Base-by-base conservation (phyloP, 148 eudicot genomes). In the Nyssa sinensis region DNA sequence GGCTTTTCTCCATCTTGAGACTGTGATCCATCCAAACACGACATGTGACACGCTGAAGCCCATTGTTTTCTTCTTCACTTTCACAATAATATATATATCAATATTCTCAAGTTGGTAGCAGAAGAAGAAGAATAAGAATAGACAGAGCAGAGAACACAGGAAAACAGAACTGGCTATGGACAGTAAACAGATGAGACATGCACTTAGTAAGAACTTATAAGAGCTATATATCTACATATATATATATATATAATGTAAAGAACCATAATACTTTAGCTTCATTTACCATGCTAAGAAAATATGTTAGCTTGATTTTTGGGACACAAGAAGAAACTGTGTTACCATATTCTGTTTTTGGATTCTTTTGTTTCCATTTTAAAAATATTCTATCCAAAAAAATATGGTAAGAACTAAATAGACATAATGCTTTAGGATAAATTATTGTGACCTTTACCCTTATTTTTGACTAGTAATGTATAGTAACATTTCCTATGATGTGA, bases 1-100 rank as follows among this genome's bases (percentile, higher is more conserved):
- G 28, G 58, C 32, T 44, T 67, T 73, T 73, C 73, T 73, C 81
- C 81, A 67, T 57, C 31, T 29, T 28, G 70, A 78, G 37, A 55
- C 69, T 66, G 37, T 66, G 16, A 78, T n/a, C 67, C 34, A 21
- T 41, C 21, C 47, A 28, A 61, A 23, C 62, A 62, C 53, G 5
- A 24, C 13, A 24, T 25, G 25, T 30, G 62, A 31, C 68, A 31
- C 29, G 16, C 32, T 60, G 31, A 39, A 7, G 7, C 25, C n/a
- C 29, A 29, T 10, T 7, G 7, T 30, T 75, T 61, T 33, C 13
- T 25, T 62, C 47, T 1, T 69, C 19, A 28, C 51, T 59, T 19
- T 27, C 3, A 32, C 62, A 5, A 11, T n/a, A n/a, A n/a, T 17
- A 28, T 29, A 69, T 17, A 41, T 3, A 28, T 0, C 37, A 49